Base-by-base conservation (phyloP, 2,329 filamentous ascomycete genomes). In the Paraphaeosphaeria sporulosa region DNA sequence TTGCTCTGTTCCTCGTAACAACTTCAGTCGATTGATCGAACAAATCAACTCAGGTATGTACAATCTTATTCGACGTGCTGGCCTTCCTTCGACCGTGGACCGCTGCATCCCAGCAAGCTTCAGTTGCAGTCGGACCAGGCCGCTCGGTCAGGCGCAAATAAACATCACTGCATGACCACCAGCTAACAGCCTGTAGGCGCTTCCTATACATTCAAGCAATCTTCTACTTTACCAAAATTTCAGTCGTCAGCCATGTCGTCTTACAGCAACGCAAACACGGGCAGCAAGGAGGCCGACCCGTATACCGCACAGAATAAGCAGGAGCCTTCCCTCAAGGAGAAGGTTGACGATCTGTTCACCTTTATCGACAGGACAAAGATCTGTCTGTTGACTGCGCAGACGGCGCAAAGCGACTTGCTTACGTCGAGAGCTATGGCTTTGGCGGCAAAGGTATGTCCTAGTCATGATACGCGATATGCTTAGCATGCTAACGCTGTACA, bases 361-460 rank as follows among this genome's bases (percentile, higher is more conserved):
- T 96, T 96, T 78, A 86, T 92, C 73, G 84, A 86, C 40, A 83
- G 84, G 63, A 86, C 85, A 82, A 96, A 96, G 80, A 96, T 93
- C 75, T 91, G 90, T 78, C 92, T 96, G 90, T 89, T 96, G 87
- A 95, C 93, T 9, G 96, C 93, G 23, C 85, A 89, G 52, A 88
- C 89, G 51, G 82, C 85, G 2, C 82, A 84, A 38, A 86, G 84
- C 0, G 89, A 89, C 13, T 83, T 88, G 52, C 82, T 97, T 15
- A 88, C 90, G 4, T 94, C 90, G n/a, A 85, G 93, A 65, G 92
- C 90, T 77, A 96, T 97, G 93, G 91, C 91, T 5, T 78, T 96
- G 15, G 91, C 92, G 17, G 92, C 87, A 15, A 90, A 90, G 79
- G 92, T 93, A 82, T 34, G 81, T 4, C 3, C 21, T 17, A 0